phyloP scores from a whole-genome alignment of 768 basidiomycete species.

The Lactarius deliciosus region DNA sequence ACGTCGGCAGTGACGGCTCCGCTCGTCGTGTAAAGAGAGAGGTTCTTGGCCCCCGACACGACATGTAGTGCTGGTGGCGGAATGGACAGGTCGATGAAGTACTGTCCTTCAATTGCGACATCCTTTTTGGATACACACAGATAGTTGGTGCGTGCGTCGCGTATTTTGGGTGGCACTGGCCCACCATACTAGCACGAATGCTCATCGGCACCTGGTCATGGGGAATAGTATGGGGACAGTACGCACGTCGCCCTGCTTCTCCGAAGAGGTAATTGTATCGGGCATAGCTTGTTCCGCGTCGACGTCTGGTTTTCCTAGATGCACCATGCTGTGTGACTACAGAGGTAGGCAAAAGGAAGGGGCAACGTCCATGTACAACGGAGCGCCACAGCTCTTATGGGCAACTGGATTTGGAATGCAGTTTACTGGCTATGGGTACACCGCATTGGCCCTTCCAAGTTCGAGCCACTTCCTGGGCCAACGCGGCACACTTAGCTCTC shows the following conservation, averaged over 20 bases:
- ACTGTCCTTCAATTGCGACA: not conserved
- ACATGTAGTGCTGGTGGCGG: not conserved
- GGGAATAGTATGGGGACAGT: not conserved
- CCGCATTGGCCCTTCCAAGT: too few species aligned
- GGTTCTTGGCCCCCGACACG: conserved; percentile 2
- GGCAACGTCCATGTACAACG: not conserved
- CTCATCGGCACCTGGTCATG: not conserved
- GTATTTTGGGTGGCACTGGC: not conserved
- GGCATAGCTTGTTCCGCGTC: not conserved
- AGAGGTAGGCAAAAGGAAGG: not conserved
- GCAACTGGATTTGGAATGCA: not conserved
- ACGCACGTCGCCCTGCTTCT: not conserved
- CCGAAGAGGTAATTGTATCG: not conserved
- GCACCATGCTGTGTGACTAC: not conserved
- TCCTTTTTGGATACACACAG: not conserved
- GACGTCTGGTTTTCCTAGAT: not conserved
- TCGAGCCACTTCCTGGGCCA: too few species aligned
- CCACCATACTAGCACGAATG: not conserved
- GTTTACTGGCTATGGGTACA: not conserved
- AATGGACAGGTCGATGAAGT: conserved; percentile 11
- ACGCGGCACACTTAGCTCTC: not conserved
- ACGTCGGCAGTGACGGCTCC: conserved; percentile 10
- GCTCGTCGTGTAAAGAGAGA: conserved; percentile 9
- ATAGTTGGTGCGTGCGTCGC: conserved; percentile 2
- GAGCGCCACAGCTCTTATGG: not conserved